Base-by-base conservation (phyloP, 108 stramenopile species). In the Stephanodiscus minutulus region DNA sequence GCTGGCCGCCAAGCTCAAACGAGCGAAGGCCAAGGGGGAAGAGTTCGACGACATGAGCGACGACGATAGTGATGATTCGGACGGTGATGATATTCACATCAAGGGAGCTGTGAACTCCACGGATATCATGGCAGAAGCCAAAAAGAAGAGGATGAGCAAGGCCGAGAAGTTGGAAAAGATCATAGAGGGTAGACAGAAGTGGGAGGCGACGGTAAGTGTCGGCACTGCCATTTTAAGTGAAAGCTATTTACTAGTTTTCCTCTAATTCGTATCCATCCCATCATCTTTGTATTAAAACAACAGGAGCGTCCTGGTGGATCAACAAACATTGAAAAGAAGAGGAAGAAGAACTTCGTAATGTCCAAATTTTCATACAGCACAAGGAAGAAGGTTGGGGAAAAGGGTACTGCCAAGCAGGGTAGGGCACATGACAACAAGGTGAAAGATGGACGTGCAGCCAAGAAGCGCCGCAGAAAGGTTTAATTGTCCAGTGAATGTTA, bases 321-420 rank as follows among this genome's bases (percentile, higher is more conserved):
- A 21, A 97, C 95, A 27, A 97, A 97, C 73, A 88, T 82, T 10
- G 96, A 97, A 76, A 97, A 97, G 82, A 78, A 74, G 64, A 77
- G 95, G 48, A 91, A 82, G 59, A 97, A 97, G 89, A 96, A 92
- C 72, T 97, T 93, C 61, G 49, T 84, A 31, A 97, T 97, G 96
- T 73, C 85, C 25, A 91, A 90, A 63, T 84, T 80, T 37, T 85
- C 89, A 47, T 77, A 72, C 60, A 61, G 64, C 17, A 79, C 87
- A 18, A 82, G 90, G 57, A 68, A 82, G 41, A 92, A 91, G 64
- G 74, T 76, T 25, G 74, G 85, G 15, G 83, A 73, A 9, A 91
- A 91, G 68, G 18, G 52, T 25, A 78, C 76, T 28, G 61, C 82
- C 13, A 89, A 83, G 58, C 71, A 83, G 35, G 88, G 85, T 29